A percentile compares a stretch with the other conserved stretches of the same genome.
Conservation (phyloP, 306 rosid species). For the Urtica urens region DNA sequence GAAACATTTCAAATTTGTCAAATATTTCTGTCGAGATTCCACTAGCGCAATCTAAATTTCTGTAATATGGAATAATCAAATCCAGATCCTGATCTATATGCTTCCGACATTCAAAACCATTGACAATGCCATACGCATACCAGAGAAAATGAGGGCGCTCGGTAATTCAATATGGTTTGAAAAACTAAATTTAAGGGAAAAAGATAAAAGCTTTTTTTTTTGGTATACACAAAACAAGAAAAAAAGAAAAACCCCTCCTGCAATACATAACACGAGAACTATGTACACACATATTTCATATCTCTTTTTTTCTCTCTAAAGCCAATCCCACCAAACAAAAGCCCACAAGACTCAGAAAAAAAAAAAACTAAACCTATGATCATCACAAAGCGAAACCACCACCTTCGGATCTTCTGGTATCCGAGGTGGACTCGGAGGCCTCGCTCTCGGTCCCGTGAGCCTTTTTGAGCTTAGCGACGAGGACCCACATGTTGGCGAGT, state of each 20-base stretch:
- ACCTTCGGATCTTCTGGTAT: conserved; percentile 33
- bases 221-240: background rate
- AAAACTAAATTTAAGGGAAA: no score
- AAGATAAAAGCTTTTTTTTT: background rate
- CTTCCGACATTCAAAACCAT: no score
- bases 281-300: conserved; percentile 16
- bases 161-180: background rate
- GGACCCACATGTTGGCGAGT: conserved; percentile 99
- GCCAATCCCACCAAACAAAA: conserved; percentile 33
- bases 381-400: conserved; percentile 47
- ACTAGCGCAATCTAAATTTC: no score
- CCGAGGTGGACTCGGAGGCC: conserved; percentile 46
- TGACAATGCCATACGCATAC: no score
- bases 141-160: background rate
- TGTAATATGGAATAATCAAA: no score
- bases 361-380: conserved; percentile 22
- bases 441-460: conserved; percentile 61
- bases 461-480: conserved; percentile 84
- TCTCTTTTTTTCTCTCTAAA: conserved; percentile 23
- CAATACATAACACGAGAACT: conserved; percentile 23
- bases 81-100: no score
- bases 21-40: no score
- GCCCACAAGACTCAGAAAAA: conserved; percentile 15
- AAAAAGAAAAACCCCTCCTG: conserved; percentile 9
- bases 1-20: no score